Evolutionary conservation across 1,139 yeast species (phyloP).

Genomic region (Candida pseudoviswanathii): DNA sequence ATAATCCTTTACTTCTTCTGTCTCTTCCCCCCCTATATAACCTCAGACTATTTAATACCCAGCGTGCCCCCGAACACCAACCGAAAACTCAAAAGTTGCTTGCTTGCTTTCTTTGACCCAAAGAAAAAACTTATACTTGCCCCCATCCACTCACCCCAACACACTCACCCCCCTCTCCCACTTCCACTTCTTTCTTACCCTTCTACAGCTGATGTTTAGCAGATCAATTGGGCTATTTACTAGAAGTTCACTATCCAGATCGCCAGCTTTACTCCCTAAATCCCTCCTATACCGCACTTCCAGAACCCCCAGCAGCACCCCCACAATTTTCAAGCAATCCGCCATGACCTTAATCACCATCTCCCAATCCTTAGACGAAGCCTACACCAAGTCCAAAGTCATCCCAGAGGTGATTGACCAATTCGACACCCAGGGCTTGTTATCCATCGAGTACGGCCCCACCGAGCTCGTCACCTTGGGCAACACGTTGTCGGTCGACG

Average conservation of each 20-base stretch:
- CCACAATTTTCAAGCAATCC: constrained; percentile 11
- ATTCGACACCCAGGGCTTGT: constrained; percentile 47
- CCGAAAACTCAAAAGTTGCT: background rate
- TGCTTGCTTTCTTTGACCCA: background rate
- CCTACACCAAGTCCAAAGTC: constrained; percentile 60
- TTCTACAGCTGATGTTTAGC: constrained; percentile 11
- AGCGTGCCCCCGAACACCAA: too few species aligned
- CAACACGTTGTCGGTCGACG: constrained; percentile 63
- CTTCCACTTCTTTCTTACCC: background rate
- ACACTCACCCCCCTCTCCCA: background rate
- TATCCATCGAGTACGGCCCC: constrained; percentile 50
- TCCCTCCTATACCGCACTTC: background rate
- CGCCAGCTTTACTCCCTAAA: background rate
- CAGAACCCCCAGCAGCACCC: background rate
- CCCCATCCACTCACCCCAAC: too few species aligned
- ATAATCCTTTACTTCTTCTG: background rate
- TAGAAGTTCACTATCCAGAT: constrained; percentile 8
- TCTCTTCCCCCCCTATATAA: background rate
- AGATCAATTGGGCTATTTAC: constrained; percentile 10
- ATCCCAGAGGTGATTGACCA: constrained; percentile 63
- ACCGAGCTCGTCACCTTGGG: constrained; percentile 77
- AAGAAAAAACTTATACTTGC: too few species aligned
- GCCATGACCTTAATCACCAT: constrained; percentile 51
- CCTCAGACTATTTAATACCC: too few species aligned
- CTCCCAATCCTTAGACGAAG: constrained; percentile 61